These are phyloP conservation scores for Clonostachys chloroleuca DNA, from an alignment of 2,329 filamentous ascomycete species.

Conservation along the genomic window DNA sequence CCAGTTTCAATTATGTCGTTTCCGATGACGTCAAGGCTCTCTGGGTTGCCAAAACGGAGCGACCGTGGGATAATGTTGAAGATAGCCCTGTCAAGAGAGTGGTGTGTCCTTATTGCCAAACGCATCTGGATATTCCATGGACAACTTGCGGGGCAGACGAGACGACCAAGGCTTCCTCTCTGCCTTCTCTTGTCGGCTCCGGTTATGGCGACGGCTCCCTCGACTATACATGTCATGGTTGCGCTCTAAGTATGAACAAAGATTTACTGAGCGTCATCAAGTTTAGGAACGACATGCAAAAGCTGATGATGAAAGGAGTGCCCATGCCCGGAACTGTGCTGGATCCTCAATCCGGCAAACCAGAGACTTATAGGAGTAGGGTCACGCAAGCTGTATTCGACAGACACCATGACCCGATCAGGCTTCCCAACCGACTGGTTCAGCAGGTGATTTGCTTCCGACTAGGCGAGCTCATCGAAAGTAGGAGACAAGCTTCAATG, in stretches of 20 bases:
- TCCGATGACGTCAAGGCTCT: conserved; percentile 30
- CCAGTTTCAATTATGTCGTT: conserved; percentile 51
- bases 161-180: conserved; percentile 1
- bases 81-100: conserved; percentile 44
- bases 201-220: conserved; percentile 60
- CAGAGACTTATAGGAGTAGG: conserved; percentile 11
- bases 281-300: conserved; percentile 30
- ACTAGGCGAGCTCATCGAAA: background rate
- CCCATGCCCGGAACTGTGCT: conserved; percentile 69
- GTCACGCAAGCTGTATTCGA: background rate
- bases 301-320: conserved; percentile 16
- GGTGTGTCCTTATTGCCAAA: conserved; percentile 49
- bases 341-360: conserved; percentile 43
- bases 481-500: background rate
- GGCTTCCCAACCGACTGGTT: background rate
- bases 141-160: conserved; percentile 42
- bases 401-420: background rate
- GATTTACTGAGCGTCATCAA: conserved; percentile 57
- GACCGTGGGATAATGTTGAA: conserved; percentile 54
- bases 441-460: background rate
- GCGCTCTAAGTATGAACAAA: conserved; percentile 45
- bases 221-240: conserved; percentile 39
- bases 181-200: conserved; percentile 25
- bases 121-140: conserved; percentile 47
- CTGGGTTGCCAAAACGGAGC: conserved; percentile 45